Evolutionary conservation across 345 rosid genomes (phyloP), one percentile per base, ranked within the genome.

Genomic region (Hibiscus mutabilis): DNA sequence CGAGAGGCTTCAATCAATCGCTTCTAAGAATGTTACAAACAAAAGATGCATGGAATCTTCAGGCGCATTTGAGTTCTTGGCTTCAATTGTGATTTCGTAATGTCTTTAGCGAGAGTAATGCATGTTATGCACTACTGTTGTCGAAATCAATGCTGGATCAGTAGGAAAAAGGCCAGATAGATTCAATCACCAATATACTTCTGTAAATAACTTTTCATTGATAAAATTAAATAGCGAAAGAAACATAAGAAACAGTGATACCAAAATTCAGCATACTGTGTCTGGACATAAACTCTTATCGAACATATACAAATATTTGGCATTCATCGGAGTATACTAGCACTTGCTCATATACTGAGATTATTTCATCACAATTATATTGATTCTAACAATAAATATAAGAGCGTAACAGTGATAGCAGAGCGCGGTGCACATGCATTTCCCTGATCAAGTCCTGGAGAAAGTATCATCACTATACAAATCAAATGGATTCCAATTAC

Each of bases 11-110:
- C 61, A 24, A 57, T 57, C 33, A 14, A 57, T 57, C 31, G 16
- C 61, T 57, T 57, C 61, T 25, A 7, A 24, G 33, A 57, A 57
- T 25, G 33, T 10, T 57, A 24, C 33, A 13, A 94, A 87, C 83
- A 85, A 84, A 55, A 79, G 91, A 18, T 86, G 89, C 82, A 76
- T 94, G 71, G 96, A 86, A 76, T 78, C 86, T 0, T 92, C 96
- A 0, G 98, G 97, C 1, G 89, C 78, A 1, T 86, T 85, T 1
- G 95, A 89, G 57, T 94, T 91, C 77, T 74, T 91, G 66, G 86
- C 85, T 4, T 71, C 79, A 10, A 51, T 89, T 44, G 74, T 86
- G 85, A 68, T 10, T 79, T 89, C 65, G 22, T 87, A 18, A 79
- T 76, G 6, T 85, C 96, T 2, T 80, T 93, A 72, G 74, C 78